These are phyloP conservation scores for Microthlaspi erraticum DNA, from an alignment of 345 rosid genomes.

Conservation along the genomic window DNA sequence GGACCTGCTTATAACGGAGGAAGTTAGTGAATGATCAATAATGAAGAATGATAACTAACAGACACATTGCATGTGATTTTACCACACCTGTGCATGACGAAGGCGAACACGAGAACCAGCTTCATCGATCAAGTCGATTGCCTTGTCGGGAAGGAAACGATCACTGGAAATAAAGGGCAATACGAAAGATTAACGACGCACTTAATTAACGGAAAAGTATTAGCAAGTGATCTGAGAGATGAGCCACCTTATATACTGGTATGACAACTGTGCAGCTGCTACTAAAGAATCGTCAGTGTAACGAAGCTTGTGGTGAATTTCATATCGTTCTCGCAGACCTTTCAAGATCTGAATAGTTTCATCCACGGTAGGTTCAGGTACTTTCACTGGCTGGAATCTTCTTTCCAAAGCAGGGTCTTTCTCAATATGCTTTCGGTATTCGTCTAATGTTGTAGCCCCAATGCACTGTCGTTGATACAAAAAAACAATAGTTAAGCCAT, in stretches of 20 bases:
- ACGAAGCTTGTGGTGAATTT: conserved; percentile 46
- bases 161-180: conserved; percentile 49
- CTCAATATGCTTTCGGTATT: conserved; percentile 95
- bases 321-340: conserved; percentile 75
- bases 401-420: conserved; percentile 99
- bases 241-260: conserved; percentile 54
- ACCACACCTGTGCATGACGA: conserved; percentile 51
- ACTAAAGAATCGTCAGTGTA: conserved; percentile 49
- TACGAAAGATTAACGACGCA: background rate
- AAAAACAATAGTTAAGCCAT: conserved; percentile 5
- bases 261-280: conserved; percentile 52
- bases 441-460: conserved; percentile 96
- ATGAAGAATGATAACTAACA: background rate
- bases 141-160: conserved; percentile 71
- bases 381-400: conserved; percentile 97
- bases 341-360: conserved; percentile 78
- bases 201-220: background rate
- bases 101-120: conserved; percentile 72
- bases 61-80: conserved; percentile 9
- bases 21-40: conserved; percentile 23
- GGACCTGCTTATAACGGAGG: conserved; percentile 57
- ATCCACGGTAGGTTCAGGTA: conserved; percentile 94
- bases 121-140: conserved; percentile 79
- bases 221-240: conserved; percentile 14
- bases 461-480: conserved; percentile 70